Conservation (phyloP, 2,329 filamentous ascomycete species). For the Alternaria alternata region DNA sequence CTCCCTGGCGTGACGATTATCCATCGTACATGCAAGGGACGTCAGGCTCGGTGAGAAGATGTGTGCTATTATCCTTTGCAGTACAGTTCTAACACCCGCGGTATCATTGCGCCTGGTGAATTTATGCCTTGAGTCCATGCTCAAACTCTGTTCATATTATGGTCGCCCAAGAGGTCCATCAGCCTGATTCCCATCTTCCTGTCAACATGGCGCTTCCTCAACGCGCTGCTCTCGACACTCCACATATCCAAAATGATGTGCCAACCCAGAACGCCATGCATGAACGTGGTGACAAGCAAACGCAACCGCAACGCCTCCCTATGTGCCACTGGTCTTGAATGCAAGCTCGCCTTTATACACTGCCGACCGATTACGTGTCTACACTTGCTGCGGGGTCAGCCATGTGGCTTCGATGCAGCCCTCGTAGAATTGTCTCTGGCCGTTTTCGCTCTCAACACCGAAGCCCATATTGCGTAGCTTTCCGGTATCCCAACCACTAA, state of each 20-base stretch:
- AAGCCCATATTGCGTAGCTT: conserved; percentile 49
- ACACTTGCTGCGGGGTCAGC: conserved; percentile 45
- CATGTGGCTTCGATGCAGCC: conserved; percentile 51
- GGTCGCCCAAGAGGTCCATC: conserved; percentile 1
- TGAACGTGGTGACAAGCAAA: conserved; percentile 28
- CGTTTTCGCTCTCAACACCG: conserved; percentile 44
- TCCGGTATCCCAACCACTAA: conserved; percentile 50
- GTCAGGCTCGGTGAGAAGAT: background rate
- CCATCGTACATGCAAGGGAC: background rate
- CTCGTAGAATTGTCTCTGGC: conserved; percentile 40
- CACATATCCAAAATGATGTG: conserved; percentile 20
- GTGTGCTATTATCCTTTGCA: background rate
- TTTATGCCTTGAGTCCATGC: conserved; percentile 3
- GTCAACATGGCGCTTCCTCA: conserved; percentile 3
- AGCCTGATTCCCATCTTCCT: conserved; percentile 4
- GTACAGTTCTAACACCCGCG: conserved; percentile 3
- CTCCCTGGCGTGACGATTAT: background rate
- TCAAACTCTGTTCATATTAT: conserved; percentile 16
- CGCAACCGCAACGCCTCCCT: conserved; percentile 38
- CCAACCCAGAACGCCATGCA: conserved; percentile 38
- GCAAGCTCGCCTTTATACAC: conserved; percentile 10
- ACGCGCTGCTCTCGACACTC: conserved; percentile 9
- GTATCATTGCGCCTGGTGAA: conserved; percentile 4
- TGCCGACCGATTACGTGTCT: conserved; percentile 4
- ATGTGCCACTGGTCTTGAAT: conserved; percentile 20